Base-by-base conservation (phyloP, 208 protist species). In the Kentomonas sorsogonicus region DNA sequence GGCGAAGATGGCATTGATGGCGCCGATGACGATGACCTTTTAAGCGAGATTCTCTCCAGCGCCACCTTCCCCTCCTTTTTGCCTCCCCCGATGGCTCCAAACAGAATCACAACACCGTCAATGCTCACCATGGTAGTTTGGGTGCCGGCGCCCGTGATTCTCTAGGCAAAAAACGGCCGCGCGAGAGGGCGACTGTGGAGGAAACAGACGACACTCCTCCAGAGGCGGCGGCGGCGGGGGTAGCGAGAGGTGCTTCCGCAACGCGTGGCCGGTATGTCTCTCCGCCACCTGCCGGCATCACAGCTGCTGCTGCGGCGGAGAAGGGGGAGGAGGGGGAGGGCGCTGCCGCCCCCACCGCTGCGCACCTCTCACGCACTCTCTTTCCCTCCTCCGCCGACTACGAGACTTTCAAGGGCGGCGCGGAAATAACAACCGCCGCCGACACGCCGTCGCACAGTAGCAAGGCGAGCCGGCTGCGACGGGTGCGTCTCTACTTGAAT, bases 401-500 rank as follows among this genome's bases (percentile, higher is more conserved):
- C 18, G 18, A 22, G 11, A 47, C 15, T 47, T 20, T 22, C 18
- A 47, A 47, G 18, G 26, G 26, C 15, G 18, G 26, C 43, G 26
- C 9, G 26, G 18, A 27, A 23, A 22, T 27, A 6, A 40, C 20
- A 11, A 53, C 23, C 36, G 31, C 31, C 20, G 3, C 20, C 20
- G 31, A 22, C 31, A 39, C 33, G 10, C n/a, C 51, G 7, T 5
- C 29, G n/a, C 30, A 11, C 7, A 25, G 26, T 7, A 6, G 4
- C 51, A 43, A 22, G 11, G 31, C 29, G 16, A 18, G 5, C 27
- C 41, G 18, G 11, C 3, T 39, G 22, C 20, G 29, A 7, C 50
- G 34, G 22, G 26, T 50, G n/a, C 33, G 33, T 30, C 44, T 20
- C 18, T 39, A 55, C 39, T 26, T 48, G 10, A 50, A 63, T 36